These are phyloP conservation scores for Hibiscus trionum DNA, from an alignment of 345 rosid species.

Conservation along the genomic window DNA sequence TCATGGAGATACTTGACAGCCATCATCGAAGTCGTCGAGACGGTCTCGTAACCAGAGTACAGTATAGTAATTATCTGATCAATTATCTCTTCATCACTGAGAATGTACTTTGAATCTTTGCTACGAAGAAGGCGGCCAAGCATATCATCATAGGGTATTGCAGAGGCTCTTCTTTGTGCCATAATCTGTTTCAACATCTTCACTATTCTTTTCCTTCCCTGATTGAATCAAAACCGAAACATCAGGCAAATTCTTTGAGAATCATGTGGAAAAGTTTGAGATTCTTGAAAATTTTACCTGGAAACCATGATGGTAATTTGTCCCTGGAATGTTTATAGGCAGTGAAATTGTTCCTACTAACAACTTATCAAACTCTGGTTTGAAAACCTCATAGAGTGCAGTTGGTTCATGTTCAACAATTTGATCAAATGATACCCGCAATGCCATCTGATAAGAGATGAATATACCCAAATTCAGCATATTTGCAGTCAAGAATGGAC, in stretches of 20 bases:
- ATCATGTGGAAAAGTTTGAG: background rate
- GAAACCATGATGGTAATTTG: slow-evolving; percentile 57
- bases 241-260: background rate
- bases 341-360: slow-evolving; percentile 71
- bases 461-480: background rate
- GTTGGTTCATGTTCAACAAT: slow-evolving; percentile 40
- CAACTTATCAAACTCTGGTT: slow-evolving; percentile 58
- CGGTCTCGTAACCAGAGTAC: slow-evolving; percentile 80
- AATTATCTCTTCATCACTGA: slow-evolving; percentile 54
- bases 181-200: slow-evolving; percentile 45
- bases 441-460: slow-evolving; percentile 49
- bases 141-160: slow-evolving; percentile 46
- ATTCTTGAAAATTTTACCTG: slow-evolving; percentile 33
- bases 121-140: slow-evolving; percentile 44
- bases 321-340: slow-evolving; percentile 72
- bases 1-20: slow-evolving; percentile 80
- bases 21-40: slow-evolving; percentile 92
- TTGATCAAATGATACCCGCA: slow-evolving; percentile 46
- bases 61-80: slow-evolving; percentile 74
- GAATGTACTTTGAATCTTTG: slow-evolving; percentile 28
- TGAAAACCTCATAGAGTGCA: slow-evolving; percentile 30
- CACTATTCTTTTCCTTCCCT: slow-evolving; percentile 62
- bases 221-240: slow-evolving; percentile 5
- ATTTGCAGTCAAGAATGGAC: background rate
- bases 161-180: slow-evolving; percentile 47